Conservation (phyloP, 108 stramenopile species). For the Pseudonitzschia pungens region DNA sequence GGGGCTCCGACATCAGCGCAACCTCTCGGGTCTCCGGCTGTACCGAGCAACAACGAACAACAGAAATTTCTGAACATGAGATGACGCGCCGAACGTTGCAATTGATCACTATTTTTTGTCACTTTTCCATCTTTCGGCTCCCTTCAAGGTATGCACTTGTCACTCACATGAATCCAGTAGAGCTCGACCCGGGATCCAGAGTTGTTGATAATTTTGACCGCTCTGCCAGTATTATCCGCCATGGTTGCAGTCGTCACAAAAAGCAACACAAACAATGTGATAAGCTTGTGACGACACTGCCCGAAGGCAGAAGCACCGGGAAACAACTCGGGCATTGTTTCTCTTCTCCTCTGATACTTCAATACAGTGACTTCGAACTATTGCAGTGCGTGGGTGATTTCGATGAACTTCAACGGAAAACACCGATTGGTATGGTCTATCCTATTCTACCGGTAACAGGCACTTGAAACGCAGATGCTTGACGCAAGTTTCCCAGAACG, state of each 20-base stretch:
- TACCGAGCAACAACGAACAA: neutral
- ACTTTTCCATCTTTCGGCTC: too few species aligned
- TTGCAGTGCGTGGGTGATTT: neutral
- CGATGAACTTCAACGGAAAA: too few species aligned
- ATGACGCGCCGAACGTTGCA: neutral
- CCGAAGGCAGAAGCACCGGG: neutral
- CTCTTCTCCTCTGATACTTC: neutral
- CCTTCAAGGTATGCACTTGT: neutral
- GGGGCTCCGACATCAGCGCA: conserved; percentile 40
- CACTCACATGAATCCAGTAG: conserved; percentile 57
- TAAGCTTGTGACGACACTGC: neutral
- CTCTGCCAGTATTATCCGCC: conserved; percentile 13
- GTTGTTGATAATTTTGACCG: conserved; percentile 39
- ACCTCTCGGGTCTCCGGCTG: conserved; percentile 48
- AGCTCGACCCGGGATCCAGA: conserved; percentile 57
- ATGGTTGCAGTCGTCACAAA: conserved; percentile 12
- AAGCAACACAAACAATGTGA: neutral
- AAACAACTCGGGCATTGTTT: neutral
- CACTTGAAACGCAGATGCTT: too few species aligned
- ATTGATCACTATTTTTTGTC: neutral
- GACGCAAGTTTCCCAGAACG: too few species aligned
- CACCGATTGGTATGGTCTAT: too few species aligned
- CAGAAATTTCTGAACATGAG: neutral
- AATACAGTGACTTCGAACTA: neutral
- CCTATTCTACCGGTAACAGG: too few species aligned